Percentiles rank a stretch among this genome's conserved stretches.
phyloP scores from a whole-genome alignment of 2,329 filamentous ascomycete genomes.

The Biscogniauxia marginata region DNA sequence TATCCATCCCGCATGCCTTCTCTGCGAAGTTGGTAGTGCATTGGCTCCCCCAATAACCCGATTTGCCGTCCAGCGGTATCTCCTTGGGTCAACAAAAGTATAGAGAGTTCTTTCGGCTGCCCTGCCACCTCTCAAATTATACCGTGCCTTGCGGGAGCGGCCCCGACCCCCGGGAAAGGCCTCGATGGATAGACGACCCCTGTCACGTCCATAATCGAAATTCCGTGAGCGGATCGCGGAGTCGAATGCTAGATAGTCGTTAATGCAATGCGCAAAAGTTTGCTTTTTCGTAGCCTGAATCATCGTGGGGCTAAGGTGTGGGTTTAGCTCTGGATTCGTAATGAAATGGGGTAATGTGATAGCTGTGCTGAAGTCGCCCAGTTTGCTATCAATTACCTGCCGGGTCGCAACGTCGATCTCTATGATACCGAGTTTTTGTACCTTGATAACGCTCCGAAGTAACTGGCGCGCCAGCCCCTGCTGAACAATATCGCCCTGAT shows the following conservation, averaged over 20 bases:
- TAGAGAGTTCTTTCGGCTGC: slow-evolving; percentile 1
- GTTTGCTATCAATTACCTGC: slow-evolving; percentile 23
- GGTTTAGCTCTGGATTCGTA: slow-evolving; percentile 16
- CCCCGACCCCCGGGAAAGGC: slow-evolving; percentile 5
- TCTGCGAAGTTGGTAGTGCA: too few relatives aligned
- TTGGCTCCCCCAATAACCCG: too few relatives aligned
- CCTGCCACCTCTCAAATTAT: slow-evolving; percentile 2
- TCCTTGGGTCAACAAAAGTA: slow-evolving; percentile 11
- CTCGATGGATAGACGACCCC: background rate
- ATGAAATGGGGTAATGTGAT: slow-evolving; percentile 26
- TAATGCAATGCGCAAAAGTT: slow-evolving; percentile 5
- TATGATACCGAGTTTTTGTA: slow-evolving; percentile 21
- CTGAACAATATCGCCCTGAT: background rate
- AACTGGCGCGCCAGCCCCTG: slow-evolving; percentile 1
- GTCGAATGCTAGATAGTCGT: slow-evolving; percentile 16
- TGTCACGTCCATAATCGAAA: background rate
- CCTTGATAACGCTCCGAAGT: slow-evolving; percentile 4
- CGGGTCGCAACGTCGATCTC: slow-evolving; percentile 8
- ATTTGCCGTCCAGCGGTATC: slow-evolving; percentile 8
- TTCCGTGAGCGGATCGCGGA: slow-evolving; percentile 7
- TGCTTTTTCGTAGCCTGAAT: slow-evolving; percentile 8
- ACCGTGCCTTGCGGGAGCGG: background rate
- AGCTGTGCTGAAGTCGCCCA: slow-evolving; percentile 26
- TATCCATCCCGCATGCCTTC: too few relatives aligned
- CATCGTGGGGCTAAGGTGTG: slow-evolving; percentile 7